Conservation (phyloP, 2,329 filamentous ascomycete species). For the Curvularia spicifera region DNA sequence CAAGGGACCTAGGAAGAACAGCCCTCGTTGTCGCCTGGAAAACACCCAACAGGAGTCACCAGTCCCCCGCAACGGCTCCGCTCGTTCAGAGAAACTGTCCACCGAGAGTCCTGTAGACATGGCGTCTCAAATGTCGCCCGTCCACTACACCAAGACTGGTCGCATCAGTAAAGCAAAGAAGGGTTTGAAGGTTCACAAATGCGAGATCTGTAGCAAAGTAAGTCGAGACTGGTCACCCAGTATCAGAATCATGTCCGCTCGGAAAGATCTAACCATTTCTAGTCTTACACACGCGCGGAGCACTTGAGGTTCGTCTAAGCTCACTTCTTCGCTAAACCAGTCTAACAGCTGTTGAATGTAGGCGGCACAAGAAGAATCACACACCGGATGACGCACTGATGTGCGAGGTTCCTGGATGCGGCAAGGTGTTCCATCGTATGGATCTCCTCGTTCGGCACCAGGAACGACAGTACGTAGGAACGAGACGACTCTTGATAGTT, state of each 20-base stretch:
- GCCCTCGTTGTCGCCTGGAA: conserved; percentile 39
- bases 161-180: conserved; percentile 58
- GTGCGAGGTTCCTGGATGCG: conserved; percentile 52
- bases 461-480: conserved; percentile 53
- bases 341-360: conserved; percentile 25
- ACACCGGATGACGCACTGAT: conserved; percentile 50
- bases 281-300: conserved; percentile 58
- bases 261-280: conserved; percentile 27
- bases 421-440: conserved; percentile 53
- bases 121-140: conserved; percentile 34
- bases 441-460: conserved; percentile 55
- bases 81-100: conserved; percentile 42
- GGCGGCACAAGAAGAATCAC: conserved; percentile 57
- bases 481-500: background rate
- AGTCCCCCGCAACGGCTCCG: conserved; percentile 36
- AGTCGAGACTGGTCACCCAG: conserved; percentile 25
- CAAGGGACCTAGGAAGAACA: conserved; percentile 28
- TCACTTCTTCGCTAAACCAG: background rate
- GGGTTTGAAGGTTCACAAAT: conserved; percentile 54
- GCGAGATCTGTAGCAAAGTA: conserved; percentile 56
- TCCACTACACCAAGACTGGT: conserved; percentile 55
- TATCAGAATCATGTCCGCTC: conserved; percentile 5
- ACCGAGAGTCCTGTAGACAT: conserved; percentile 40
- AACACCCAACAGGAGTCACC: conserved; percentile 30
- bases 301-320: conserved; percentile 50